Evolutionary conservation across 1,284 basidiomycete species (phyloP).

Genomic region (Lentinula novae-zelandiae): DNA sequence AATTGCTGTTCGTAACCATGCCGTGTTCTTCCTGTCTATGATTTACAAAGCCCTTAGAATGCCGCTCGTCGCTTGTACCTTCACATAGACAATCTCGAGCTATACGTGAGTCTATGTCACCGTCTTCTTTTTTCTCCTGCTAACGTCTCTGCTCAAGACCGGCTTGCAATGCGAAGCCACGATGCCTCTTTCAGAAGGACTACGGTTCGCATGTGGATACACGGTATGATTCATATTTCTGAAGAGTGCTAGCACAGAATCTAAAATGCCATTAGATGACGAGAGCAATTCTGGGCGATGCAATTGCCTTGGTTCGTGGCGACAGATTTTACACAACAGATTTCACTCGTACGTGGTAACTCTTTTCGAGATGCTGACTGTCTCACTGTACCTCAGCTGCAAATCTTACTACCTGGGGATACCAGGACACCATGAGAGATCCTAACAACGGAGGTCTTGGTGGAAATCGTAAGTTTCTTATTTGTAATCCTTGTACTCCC

Average conservation of each 20-base stretch:
- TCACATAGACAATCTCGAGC: slow-evolving; percentile 50
- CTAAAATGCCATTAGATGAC: slow-evolving; percentile 25
- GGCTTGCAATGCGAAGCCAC: slow-evolving; percentile 50
- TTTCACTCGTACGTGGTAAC: slow-evolving; percentile 36
- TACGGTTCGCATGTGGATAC: slow-evolving; percentile 46
- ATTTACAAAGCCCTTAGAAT: slow-evolving; percentile 15
- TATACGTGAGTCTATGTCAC: slow-evolving; percentile 33
- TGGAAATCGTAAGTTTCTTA: slow-evolving; percentile 25
- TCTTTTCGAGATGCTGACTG: neutral
- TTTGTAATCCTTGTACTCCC: neutral
- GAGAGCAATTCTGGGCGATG: slow-evolving; percentile 45
- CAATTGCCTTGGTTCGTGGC: slow-evolving; percentile 47
- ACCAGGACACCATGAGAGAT: slow-evolving; percentile 37
- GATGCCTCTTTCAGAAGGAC: slow-evolving; percentile 45
- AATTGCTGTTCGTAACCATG: slow-evolving; percentile 30
- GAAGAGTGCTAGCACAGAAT: neutral
- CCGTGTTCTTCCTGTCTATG: neutral
- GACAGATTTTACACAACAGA: slow-evolving; percentile 48
- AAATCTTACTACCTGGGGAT: slow-evolving; percentile 51
- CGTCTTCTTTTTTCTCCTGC: neutral
- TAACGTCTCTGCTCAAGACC: slow-evolving; percentile 30
- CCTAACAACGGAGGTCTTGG: slow-evolving; percentile 34
- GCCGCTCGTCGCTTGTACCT: slow-evolving; percentile 49
- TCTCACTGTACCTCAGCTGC: slow-evolving; percentile 22
- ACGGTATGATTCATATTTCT: slow-evolving; percentile 32